Conservation (phyloP, 345 rosid species). For the Viola odorata region DNA sequence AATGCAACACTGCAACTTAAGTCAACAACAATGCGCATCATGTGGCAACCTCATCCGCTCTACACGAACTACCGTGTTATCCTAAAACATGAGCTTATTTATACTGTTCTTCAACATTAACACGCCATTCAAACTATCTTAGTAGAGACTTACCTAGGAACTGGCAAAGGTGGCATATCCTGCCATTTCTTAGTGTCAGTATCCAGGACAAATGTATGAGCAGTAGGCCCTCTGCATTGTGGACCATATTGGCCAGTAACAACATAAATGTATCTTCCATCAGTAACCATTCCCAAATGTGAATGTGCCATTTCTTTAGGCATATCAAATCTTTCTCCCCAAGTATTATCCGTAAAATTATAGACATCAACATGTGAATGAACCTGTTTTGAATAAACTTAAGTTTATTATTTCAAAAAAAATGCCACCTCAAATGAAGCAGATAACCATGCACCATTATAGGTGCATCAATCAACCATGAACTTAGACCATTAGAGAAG, state of each 20-base stretch:
- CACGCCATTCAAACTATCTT: not conserved
- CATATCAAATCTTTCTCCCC: constrained; percentile 94
- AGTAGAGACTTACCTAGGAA: constrained; percentile 61
- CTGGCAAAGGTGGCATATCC: constrained; percentile 63
- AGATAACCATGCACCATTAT: too few relatives aligned
- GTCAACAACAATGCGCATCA: not conserved
- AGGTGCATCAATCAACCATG: too few relatives aligned
- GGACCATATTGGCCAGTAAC: constrained; percentile 95
- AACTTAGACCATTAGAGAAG: not conserved
- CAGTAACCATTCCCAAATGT: constrained; percentile 95
- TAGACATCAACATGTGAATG: constrained; percentile 91
- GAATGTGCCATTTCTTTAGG: constrained; percentile 99
- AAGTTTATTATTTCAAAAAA: not conserved
- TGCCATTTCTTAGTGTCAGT: constrained; percentile 78
- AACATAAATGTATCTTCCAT: constrained; percentile 77
- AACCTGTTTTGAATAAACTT: constrained; percentile 40
- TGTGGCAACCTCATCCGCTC: not conserved
- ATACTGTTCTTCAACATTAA: not conserved
- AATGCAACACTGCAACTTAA: not conserved
- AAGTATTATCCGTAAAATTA: constrained; percentile 69
- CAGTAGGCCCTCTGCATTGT: constrained; percentile 88
- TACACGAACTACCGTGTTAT: not conserved
- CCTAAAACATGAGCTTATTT: not conserved
- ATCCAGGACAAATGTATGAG: constrained; percentile 74
- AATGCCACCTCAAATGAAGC: not conserved